phyloP scores from a whole-genome alignment of 805 yeast genomes.

The Candida ficus region DNA sequence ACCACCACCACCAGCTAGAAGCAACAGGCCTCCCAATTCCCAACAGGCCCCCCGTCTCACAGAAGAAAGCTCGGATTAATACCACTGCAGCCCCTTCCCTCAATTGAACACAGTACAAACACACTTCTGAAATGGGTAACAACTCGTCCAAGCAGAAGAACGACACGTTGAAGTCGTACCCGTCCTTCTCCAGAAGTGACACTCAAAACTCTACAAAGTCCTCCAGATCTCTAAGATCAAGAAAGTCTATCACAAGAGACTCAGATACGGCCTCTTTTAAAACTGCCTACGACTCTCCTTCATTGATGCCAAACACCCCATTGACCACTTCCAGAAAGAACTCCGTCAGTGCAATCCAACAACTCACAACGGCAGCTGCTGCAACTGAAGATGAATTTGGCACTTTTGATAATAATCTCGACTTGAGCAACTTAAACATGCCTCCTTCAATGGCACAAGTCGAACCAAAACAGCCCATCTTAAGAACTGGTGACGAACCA shows the following conservation, averaged over 20 bases:
- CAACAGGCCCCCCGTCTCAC: no score
- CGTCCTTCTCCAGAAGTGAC: slow-evolving; percentile 48
- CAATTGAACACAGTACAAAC: no score
- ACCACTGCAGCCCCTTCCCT: no score
- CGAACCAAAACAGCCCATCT: slow-evolving; percentile 71
- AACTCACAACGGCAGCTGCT: slow-evolving; percentile 12
- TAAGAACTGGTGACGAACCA: slow-evolving; percentile 32
- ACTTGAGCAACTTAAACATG: slow-evolving; percentile 31
- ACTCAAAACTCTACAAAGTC: slow-evolving; percentile 48
- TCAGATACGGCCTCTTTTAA: slow-evolving; percentile 29
- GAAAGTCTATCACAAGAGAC: slow-evolving; percentile 24
- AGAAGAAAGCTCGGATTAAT: no score
- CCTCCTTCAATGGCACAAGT: slow-evolving; percentile 68
- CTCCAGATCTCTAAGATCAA: slow-evolving; percentile 36
- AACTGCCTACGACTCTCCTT: slow-evolving; percentile 28
- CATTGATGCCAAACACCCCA: slow-evolving; percentile 23
- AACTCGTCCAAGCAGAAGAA: slow-evolving; percentile 26
- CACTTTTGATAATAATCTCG: slow-evolving; percentile 22
- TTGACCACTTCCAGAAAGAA: slow-evolving; percentile 20
- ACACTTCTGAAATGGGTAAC: slow-evolving; percentile 20
- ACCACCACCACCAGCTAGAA: no score
- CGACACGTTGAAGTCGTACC: slow-evolving; percentile 26
- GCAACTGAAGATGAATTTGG: slow-evolving; percentile 10
- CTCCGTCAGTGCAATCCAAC: slow-evolving; percentile 16
- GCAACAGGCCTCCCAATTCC: no score